Conservation (phyloP, 805 yeast species). For the Wickerhamiella alocasiicola region DNA sequence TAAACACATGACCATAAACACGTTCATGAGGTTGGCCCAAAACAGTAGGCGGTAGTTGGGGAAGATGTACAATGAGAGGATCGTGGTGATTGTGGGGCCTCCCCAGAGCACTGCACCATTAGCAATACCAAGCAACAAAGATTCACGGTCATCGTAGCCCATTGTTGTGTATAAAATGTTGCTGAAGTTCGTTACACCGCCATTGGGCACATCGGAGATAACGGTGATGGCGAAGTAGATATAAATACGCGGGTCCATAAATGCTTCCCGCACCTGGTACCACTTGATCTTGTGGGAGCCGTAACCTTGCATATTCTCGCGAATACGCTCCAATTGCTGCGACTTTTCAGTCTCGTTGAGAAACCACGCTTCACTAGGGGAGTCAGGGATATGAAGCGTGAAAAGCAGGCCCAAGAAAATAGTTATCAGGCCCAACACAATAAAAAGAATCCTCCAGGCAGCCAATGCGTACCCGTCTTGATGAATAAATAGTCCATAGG, state of each 20-base stretch:
- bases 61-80: slow-evolving; percentile 13
- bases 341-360: slow-evolving; percentile 35
- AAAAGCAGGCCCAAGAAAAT: slow-evolving; percentile 28
- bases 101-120: slow-evolving; percentile 33
- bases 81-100: slow-evolving; percentile 12
- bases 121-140: slow-evolving; percentile 34
- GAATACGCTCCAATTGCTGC: slow-evolving; percentile 40
- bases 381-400: slow-evolving; percentile 35
- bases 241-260: slow-evolving; percentile 40
- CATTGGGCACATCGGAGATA: slow-evolving; percentile 39
- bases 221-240: slow-evolving; percentile 33
- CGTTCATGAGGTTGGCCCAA: slow-evolving; percentile 39
- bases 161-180: slow-evolving; percentile 33
- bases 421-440: slow-evolving; percentile 46
- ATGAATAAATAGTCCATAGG: slow-evolving; percentile 31
- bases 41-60: slow-evolving; percentile 14
- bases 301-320: slow-evolving; percentile 43
- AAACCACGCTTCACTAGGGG: slow-evolving; percentile 38
- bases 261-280: slow-evolving; percentile 41
- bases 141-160: slow-evolving; percentile 19
- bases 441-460: slow-evolving; percentile 45
- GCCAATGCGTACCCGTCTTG: slow-evolving; percentile 18
- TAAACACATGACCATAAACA: slow-evolving; percentile 35
- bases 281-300: slow-evolving; percentile 41
- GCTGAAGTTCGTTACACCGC: slow-evolving; percentile 41